These are phyloP conservation scores for Fusarium austroafricanum DNA, from an alignment of 2,329 filamentous ascomycete species.

Conservation along the genomic window DNA sequence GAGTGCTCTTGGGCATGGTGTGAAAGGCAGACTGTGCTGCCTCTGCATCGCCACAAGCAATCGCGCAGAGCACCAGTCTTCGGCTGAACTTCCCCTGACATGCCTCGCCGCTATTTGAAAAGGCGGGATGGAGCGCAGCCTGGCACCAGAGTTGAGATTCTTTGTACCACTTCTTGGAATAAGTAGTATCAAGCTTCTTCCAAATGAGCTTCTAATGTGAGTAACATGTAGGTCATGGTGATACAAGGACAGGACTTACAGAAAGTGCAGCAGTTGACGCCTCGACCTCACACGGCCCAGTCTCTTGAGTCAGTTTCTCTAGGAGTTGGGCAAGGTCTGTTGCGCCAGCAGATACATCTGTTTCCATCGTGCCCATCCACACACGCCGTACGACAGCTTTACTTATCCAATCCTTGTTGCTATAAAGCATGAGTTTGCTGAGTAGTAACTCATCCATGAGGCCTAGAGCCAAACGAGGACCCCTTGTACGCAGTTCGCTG, in stretches of 20 bases:
- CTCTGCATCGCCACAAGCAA: conserved; percentile 58
- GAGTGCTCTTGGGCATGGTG: conserved; percentile 68
- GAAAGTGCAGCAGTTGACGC: conserved; percentile 76
- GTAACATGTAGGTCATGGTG: neutral
- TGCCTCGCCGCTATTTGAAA: conserved; percentile 71
- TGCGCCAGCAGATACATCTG: conserved; percentile 45
- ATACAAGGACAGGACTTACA: conserved; percentile 55
- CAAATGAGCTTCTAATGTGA: conserved; percentile 73
- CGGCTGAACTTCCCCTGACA: conserved; percentile 78
- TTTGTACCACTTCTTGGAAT: conserved; percentile 63
- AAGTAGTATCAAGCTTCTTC: conserved; percentile 76
- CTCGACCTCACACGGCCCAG: conserved; percentile 60
- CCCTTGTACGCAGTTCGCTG: conserved; percentile 70
- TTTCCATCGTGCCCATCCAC: conserved; percentile 69
- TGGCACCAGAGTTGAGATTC: conserved; percentile 77
- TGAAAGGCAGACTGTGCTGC: conserved; percentile 57
- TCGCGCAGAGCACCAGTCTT: conserved; percentile 77
- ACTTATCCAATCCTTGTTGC: conserved; percentile 72
- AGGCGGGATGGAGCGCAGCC: conserved; percentile 73
- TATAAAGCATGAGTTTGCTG: conserved; percentile 63
- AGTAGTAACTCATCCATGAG: conserved; percentile 74
- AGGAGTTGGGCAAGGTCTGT: conserved; percentile 45
- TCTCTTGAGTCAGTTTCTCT: conserved; percentile 54
- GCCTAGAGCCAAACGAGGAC: conserved; percentile 59
- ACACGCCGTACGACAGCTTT: conserved; percentile 75